These are phyloP conservation scores for Nakazawaea wyomingensis DNA, from an alignment of 805 yeast genomes.

Conservation along the genomic window DNA sequence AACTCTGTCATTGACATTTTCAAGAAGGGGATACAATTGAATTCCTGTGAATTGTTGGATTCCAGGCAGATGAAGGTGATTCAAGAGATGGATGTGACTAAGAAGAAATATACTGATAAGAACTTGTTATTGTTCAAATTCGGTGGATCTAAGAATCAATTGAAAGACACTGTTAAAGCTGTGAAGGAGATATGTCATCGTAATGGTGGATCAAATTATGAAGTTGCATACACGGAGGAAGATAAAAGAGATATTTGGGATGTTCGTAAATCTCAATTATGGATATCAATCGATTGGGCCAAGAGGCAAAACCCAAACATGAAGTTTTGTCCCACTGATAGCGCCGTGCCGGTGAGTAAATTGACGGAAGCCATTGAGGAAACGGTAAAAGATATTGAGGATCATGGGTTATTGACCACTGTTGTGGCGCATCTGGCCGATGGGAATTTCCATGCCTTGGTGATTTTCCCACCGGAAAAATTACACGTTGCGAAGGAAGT, in stretches of 20 bases:
- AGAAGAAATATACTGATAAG: constrained; percentile 25
- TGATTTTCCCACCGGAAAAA: constrained; percentile 52
- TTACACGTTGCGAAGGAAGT: constrained; percentile 39
- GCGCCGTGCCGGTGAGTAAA: constrained; percentile 73
- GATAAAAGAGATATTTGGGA: constrained; percentile 68
- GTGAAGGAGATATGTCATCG: constrained; percentile 46
- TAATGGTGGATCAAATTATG: constrained; percentile 53
- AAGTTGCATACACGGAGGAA: constrained; percentile 57
- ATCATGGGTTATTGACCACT: constrained; percentile 48
- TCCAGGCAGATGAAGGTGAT: constrained; percentile 66
- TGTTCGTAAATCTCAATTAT: constrained; percentile 66
- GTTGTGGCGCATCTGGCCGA: constrained; percentile 82
- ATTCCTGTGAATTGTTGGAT: constrained; percentile 74
- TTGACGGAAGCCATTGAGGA: constrained; percentile 58
- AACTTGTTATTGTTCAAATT: constrained; percentile 53
- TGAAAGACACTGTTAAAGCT: constrained; percentile 37
- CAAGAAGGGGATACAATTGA: constrained; percentile 57
- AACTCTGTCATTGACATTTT: constrained; percentile 59
- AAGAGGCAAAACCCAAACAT: constrained; percentile 34
- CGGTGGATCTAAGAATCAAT: constrained; percentile 40
- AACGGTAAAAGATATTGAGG: constrained; percentile 54
- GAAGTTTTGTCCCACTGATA: constrained; percentile 72
- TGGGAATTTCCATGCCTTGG: constrained; percentile 72
- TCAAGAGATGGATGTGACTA: constrained; percentile 42
- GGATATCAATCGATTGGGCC: constrained; percentile 68